phyloP scores from a whole-genome alignment of 331 rosid species.

The Cucumis variabilis region DNA sequence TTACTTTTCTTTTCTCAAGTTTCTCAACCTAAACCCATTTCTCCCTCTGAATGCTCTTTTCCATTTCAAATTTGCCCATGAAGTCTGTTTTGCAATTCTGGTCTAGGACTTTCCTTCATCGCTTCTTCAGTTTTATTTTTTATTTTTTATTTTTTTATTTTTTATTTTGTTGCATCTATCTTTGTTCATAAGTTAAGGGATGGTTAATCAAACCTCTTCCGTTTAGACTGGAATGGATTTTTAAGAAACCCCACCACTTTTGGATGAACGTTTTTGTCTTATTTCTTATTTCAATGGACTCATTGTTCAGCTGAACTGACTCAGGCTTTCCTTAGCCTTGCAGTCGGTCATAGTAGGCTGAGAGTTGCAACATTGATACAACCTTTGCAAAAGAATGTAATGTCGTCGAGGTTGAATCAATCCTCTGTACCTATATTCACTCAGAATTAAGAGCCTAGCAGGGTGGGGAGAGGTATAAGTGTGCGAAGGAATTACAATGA shows the following conservation, averaged over 20 bases:
- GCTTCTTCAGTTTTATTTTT: not conserved
- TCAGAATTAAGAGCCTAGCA: slow-evolving; percentile 34
- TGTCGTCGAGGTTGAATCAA: slow-evolving; percentile 48
- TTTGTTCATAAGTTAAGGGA: not conserved
- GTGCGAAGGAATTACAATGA: slow-evolving; percentile 44
- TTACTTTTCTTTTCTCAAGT: not conserved
- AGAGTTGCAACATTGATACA: slow-evolving; percentile 44
- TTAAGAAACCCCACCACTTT: not conserved
- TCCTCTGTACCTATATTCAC: slow-evolving; percentile 50
- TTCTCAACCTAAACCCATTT: not conserved
- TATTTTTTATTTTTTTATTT: too few relatives aligned
- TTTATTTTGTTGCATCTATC: not conserved
- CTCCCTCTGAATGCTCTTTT: slow-evolving; percentile 2
- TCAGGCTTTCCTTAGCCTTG: slow-evolving; percentile 46
- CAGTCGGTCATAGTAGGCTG: slow-evolving; percentile 57
- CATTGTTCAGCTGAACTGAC: slow-evolving; percentile 37
- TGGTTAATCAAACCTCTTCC: not conserved
- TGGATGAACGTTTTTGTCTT: not conserved
- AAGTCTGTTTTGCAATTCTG: slow-evolving; percentile 57
- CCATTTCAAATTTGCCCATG: slow-evolving; percentile 40
- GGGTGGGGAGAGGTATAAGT: slow-evolving; percentile 44
- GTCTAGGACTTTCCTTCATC: slow-evolving; percentile 35
- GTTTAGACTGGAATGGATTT: too few relatives aligned
- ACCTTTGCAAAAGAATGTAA: slow-evolving; percentile 44
- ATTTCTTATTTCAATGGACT: not conserved